Evolutionary conservation across 306 rosid genomes (phyloP), one percentile per base, ranked within the genome.

Genomic region (Cucumis hystrix): DNA sequence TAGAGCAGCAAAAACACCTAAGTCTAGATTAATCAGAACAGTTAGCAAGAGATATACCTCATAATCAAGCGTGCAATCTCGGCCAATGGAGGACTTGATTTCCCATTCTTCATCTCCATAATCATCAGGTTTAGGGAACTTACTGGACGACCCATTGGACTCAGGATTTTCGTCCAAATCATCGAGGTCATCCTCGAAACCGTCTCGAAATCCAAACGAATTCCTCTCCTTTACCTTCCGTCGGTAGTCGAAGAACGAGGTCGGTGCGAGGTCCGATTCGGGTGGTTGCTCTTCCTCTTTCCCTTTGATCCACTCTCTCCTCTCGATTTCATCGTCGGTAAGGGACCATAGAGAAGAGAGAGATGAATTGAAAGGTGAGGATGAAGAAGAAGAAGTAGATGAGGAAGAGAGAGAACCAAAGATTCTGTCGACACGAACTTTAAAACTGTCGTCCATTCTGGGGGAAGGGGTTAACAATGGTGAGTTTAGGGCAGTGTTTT

Each of bases 51-150:
- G 28, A 39, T 3, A 14, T n/a, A 94, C 98, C 97, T 95, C 97
- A 78, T 33, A 87, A 86, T 92, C 99, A 25, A 95, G 90, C 58
- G 97, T 90, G 79, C 86, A 83, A 80, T 95, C 99, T 78, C 66
- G 87, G 75, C 99, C 99, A 82, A 95, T 92, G 67, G 86, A 66
- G 23, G 90, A 88, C 80, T 83, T 90, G 37, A 95, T 86, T 55
- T 89, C 83, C 99, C 97, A 95, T 81, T 90, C 87, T 81, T 92
- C 96, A 33, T 90, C 97, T 45, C 88, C 80, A 61, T 90, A 91
- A 80, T 83, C 98, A 59, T 87, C 85, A 0, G 96, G 96, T 84
- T 81, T 84, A 66, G 79, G 57, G 13, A 62, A 25, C 52, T 28
- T 69, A 37, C 47, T 77, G 41, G 80, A 59, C 23, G 81, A 65